Evolutionary conservation across 345 rosid genomes (phyloP).

Genomic region (Camelina neglecta): DNA sequence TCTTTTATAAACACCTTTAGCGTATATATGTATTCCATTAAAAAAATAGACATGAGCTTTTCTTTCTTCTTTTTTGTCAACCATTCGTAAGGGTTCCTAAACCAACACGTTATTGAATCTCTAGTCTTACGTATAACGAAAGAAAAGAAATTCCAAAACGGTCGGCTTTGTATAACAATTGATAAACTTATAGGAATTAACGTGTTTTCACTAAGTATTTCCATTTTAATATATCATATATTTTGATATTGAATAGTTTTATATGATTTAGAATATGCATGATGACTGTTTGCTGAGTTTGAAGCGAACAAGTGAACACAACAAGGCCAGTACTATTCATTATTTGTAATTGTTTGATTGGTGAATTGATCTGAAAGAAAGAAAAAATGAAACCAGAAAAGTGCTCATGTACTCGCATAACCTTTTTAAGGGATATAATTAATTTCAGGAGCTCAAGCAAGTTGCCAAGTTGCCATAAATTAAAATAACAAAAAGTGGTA

Average conservation of each 20-base stretch:
- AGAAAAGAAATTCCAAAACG: constrained; percentile 39
- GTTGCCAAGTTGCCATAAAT: constrained; percentile 24
- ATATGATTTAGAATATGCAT: not conserved
- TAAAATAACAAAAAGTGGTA: constrained; percentile 25
- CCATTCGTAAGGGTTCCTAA: constrained; percentile 22
- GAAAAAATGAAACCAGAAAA: not conserved
- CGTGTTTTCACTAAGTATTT: constrained; percentile 6
- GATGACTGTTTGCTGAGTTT: not conserved
- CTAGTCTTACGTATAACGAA: constrained; percentile 36
- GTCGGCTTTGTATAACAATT: constrained; percentile 34
- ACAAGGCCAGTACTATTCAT: not conserved
- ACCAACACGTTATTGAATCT: constrained; percentile 34
- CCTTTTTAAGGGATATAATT: not conserved
- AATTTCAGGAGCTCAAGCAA: constrained; percentile 24
- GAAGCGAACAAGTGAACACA: not conserved
- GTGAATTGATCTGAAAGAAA: not conserved
- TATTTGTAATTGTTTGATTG: not conserved
- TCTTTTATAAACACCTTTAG: not conserved
- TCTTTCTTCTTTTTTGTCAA: constrained; percentile 15
- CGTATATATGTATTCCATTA: constrained; percentile 23
- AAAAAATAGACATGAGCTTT: not conserved
- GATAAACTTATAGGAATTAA: constrained; percentile 3
- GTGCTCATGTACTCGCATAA: not conserved
- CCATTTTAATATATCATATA: constrained; percentile 1
- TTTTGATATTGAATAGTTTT: not conserved